Percentiles rank a stretch among this genome's conserved stretches.
Conservation (phyloP, 2,329 filamentous ascomycete genomes). For the Aureobasidium sp. region DNA sequence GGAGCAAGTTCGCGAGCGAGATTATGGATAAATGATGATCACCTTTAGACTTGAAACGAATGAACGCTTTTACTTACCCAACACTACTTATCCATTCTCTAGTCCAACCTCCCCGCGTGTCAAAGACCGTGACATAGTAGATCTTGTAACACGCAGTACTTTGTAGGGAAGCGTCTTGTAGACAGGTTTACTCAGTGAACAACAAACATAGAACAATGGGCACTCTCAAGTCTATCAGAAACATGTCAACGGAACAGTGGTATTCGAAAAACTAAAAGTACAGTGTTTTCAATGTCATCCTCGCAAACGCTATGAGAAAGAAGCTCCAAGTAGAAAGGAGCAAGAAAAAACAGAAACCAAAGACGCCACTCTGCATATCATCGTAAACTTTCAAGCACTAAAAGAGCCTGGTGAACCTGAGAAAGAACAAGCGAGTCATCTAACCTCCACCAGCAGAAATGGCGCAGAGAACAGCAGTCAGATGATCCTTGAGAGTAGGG, state of each 20-base stretch:
- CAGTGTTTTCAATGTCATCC: not conserved
- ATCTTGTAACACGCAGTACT: no score
- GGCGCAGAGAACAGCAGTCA: conserved; percentile 16
- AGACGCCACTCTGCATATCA: conserved; percentile 1
- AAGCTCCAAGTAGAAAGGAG: not conserved
- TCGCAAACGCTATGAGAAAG: not conserved
- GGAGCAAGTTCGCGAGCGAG: conserved; percentile 62
- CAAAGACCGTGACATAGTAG: no score
- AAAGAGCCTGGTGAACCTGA: not conserved
- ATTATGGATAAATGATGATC: conserved; percentile 21
- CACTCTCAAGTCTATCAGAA: not conserved
- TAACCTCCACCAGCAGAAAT: conserved; percentile 26
- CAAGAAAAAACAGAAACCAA: not conserved
- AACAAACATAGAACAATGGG: not conserved
- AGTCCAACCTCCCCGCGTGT: no score
- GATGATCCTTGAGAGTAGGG: conserved; percentile 30
- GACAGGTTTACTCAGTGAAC: not conserved
- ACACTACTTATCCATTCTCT: no score
- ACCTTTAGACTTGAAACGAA: not conserved
- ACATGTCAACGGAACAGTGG: not conserved
- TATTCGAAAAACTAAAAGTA: not conserved
- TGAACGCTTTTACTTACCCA: not conserved
- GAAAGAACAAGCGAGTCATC: not conserved
- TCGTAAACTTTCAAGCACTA: not conserved
- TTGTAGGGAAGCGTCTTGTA: no score